Base-by-base conservation (phyloP, 75 land plant species). In the Pseudotsuga menziesii region DNA sequence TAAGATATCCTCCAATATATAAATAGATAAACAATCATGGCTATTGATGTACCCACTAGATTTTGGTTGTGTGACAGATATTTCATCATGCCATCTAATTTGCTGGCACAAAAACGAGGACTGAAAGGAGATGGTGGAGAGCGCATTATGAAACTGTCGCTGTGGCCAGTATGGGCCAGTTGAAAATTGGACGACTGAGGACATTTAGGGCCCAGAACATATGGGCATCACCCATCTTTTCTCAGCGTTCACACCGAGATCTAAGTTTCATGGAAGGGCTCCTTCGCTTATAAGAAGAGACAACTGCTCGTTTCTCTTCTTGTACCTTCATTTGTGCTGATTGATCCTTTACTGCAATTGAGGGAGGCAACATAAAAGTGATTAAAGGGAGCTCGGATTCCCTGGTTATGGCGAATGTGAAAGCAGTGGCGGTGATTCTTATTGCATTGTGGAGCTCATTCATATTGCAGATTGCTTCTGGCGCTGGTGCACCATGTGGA, bases 401-500 rank as follows among this genome's bases (percentile, higher is more conserved):
- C 52, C 8, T 7, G 20, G 17, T 9, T 44, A 69, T 69, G 72
- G 52, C 52, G 44, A 36, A n/a, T 11, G 7, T 17, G 44, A 41
- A 69, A 13, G 52, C 52, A 35, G 35, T 12, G 0, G 12, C n/a
- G 2, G 0, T 69, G 3, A 20, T 69, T 4, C 23, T 69, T 12
- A n/a, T 69, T 48, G 52, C 41, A 20, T 3, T 69, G 23, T 7
- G 19, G 44, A 44, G 52, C 52, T 20, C 23, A 22, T 36, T 8
- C 9, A n/a, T 41, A 0, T 0, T 29, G 17, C 23, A 69, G 72
- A 44, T 44, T 7, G 12, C 23, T 41, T 39, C 7, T 14, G 52
- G 48, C 20, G 74, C 74, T 1, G 79, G 79, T 0, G 74, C n/a
- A n/a, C n/a, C 71, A 52, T 81, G 83, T 35, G 83, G 83, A 4